These are phyloP conservation scores for Pistacia vera DNA, from an alignment of 345 rosid species.

Conservation along the genomic window DNA sequence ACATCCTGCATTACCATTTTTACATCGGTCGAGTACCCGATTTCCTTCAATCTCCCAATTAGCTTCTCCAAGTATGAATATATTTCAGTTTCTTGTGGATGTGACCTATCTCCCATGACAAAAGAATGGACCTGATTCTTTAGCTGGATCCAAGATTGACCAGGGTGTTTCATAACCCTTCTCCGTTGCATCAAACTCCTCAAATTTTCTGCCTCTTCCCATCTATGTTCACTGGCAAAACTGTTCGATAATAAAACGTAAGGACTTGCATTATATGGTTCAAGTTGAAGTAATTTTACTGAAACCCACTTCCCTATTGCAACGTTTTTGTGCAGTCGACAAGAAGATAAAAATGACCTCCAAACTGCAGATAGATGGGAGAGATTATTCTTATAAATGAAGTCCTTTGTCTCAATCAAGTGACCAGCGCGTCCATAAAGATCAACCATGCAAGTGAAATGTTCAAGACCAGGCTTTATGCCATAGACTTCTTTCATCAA, in stretches of 20 bases:
- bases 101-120: conserved; percentile 39
- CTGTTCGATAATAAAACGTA: conserved; percentile 46
- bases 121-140: conserved; percentile 38
- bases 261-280: conserved; percentile 46
- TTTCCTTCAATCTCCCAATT: conserved; percentile 35
- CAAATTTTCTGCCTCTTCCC: conserved; percentile 44
- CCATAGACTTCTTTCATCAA: conserved; percentile 46
- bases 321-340: conserved; percentile 43
- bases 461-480: conserved; percentile 50
- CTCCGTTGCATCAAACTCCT: conserved; percentile 43
- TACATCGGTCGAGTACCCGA: conserved; percentile 33
- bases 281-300: conserved; percentile 33
- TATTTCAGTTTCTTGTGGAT: conserved; percentile 29
- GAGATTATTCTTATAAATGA: conserved; percentile 42
- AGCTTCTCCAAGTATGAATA: conserved; percentile 36
- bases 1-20: conserved; percentile 41
- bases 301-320: conserved; percentile 49
- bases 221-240: conserved; percentile 34
- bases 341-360: conserved; percentile 54
- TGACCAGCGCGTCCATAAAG: conserved; percentile 55
- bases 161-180: conserved; percentile 45
- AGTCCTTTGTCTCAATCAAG: conserved; percentile 43
- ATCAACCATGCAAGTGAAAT: conserved; percentile 61
- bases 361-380: conserved; percentile 39
- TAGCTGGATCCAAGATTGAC: conserved; percentile 59